phyloP scores from a whole-genome alignment of 2,329 filamentous ascomycete genomes.

The Chaetomiaceae sp. region DNA sequence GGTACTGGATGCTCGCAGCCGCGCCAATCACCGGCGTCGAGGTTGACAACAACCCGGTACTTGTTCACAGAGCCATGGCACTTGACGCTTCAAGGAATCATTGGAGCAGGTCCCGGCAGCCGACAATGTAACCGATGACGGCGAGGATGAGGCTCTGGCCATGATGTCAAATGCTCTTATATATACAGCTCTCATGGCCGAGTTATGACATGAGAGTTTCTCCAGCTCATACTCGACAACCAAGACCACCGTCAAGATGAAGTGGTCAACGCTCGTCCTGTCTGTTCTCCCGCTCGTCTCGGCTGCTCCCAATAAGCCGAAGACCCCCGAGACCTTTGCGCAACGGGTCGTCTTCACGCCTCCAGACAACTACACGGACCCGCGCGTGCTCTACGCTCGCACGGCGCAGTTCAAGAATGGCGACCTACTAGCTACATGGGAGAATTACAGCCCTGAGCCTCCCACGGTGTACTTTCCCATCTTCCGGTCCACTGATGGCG shows the following conservation, averaged over 20 bases:
- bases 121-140: neutral
- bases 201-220: neutral
- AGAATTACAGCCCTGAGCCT: constrained; percentile 44
- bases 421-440: constrained; percentile 49
- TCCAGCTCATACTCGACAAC: neutral
- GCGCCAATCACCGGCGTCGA: neutral
- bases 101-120: neutral
- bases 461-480: constrained; percentile 50
- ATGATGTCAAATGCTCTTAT: neutral
- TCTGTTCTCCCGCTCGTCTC: constrained; percentile 9
- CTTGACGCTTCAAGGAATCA: no score
- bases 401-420: constrained; percentile 42
- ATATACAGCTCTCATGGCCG: neutral
- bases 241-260: constrained; percentile 3
- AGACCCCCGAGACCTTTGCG: constrained; percentile 13
- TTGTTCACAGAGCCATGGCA: no score
- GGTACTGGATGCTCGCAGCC: neutral
- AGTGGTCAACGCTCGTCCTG: constrained; percentile 5
- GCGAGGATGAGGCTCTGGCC: no score
- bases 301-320: constrained; percentile 9
- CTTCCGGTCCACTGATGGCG: constrained; percentile 49
- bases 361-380: constrained; percentile 38
- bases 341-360: constrained; percentile 40
- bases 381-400: constrained; percentile 40
- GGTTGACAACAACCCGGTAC: neutral